These are phyloP conservation scores for Coelastrella sp. DNA, from an alignment of 139 green algal genomes.

Conservation along the genomic window DNA sequence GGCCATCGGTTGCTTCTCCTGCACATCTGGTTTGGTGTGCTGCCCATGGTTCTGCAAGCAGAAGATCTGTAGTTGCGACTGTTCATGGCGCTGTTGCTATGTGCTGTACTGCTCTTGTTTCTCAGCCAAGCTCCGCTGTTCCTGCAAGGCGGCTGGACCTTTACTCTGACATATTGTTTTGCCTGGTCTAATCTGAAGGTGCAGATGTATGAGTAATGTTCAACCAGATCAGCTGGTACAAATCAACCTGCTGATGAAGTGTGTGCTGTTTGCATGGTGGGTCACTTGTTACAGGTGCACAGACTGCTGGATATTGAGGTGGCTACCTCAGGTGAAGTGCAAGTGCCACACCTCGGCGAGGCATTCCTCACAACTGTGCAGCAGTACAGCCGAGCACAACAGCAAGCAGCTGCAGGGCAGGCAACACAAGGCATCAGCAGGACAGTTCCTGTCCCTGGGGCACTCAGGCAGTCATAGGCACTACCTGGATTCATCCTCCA, in stretches of 20 bases:
- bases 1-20: background rate
- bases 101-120: too few species aligned
- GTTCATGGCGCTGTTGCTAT: too few species aligned
- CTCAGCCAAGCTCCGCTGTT: too few species aligned
- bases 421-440: background rate
- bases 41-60: too few species aligned
- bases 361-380: constrained; percentile 60
- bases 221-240: background rate
- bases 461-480: background rate
- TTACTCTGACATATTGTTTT: too few species aligned
- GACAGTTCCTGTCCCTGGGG: constrained; percentile 21
- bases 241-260: background rate
- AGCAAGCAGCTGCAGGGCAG: background rate
- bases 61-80: too few species aligned
- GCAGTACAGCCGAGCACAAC: background rate
- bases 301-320: constrained; percentile 66
- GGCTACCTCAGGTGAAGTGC: constrained; percentile 75
- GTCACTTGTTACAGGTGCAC: constrained; percentile 61
- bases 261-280: too few species aligned
- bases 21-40: too few species aligned
- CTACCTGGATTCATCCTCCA: background rate
- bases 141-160: too few species aligned
- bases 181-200: too few species aligned
- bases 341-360: constrained; percentile 70
- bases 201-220: too few species aligned